Percentiles rank a stretch among this genome's conserved stretches.
These are phyloP conservation scores for Pseudogymnoascus sp. DNA, from an alignment of 2,329 filamentous ascomycete species.

Conservation along the genomic window DNA sequence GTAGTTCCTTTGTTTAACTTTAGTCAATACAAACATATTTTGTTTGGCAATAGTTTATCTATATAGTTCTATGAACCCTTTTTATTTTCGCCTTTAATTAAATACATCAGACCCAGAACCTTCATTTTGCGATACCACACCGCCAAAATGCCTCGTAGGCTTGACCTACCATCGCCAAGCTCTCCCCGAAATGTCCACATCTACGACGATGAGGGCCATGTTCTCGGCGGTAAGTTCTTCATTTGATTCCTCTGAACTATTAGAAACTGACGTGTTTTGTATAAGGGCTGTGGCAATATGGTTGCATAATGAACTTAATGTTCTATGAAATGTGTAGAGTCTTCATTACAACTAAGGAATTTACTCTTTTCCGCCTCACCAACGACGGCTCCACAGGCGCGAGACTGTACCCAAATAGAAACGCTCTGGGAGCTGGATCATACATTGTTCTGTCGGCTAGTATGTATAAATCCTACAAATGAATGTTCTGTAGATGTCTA, in stretches of 20 bases:
- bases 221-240: background rate
- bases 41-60: too few relatives aligned
- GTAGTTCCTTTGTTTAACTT: too few relatives aligned
- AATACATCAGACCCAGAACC: too few relatives aligned
- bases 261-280: background rate
- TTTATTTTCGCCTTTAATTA: too few relatives aligned
- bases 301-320: background rate
- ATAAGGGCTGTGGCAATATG: background rate
- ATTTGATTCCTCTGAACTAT: background rate
- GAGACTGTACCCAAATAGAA: background rate
- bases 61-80: too few relatives aligned
- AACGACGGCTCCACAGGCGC: background rate
- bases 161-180: background rate
- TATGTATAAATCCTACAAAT: background rate
- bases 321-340: background rate
- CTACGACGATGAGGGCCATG: background rate
- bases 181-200: background rate
- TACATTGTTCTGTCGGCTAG: background rate
- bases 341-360: background rate
- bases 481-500: background rate
- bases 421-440: background rate
- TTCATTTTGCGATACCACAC: too few relatives aligned
- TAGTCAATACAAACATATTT: too few relatives aligned
- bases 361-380: background rate
- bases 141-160: too few relatives aligned